These are phyloP conservation scores for Ramalina intermedia DNA, from an alignment of 495 filamentous ascomycete species.

Conservation along the genomic window DNA sequence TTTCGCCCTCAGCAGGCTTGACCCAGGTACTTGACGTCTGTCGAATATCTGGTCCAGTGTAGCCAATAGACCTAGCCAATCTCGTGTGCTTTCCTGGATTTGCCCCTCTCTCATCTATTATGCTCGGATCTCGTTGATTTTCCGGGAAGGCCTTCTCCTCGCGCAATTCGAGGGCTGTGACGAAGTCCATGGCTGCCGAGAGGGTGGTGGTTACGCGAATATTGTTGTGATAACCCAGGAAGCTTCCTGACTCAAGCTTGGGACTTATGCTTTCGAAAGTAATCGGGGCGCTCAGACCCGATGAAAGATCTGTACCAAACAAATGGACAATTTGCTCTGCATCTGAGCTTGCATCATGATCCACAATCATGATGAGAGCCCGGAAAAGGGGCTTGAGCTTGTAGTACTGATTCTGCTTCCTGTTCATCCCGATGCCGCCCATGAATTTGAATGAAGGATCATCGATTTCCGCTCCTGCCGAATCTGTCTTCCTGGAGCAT, in stretches of 20 bases:
- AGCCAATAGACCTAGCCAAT: too few species aligned
- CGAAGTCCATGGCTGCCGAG: too few species aligned
- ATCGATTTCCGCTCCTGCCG: not conserved
- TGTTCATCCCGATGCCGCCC: not conserved
- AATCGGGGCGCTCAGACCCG: slow-evolving; percentile 1
- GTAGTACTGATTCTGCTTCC: slow-evolving; percentile 1
- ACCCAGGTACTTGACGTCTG: too few species aligned
- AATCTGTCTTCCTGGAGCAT: not conserved
- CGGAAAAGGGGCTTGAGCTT: slow-evolving; percentile 1
- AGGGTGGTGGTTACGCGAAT: too few species aligned
- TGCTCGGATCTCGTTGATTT: too few species aligned
- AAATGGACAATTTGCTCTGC: slow-evolving; percentile 1
- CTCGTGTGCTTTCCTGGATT: too few species aligned
- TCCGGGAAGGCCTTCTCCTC: too few species aligned
- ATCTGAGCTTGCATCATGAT: not conserved
- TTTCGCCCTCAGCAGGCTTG: too few species aligned
- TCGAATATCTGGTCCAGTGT: too few species aligned
- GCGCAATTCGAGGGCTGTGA: too few species aligned
- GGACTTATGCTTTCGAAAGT: slow-evolving; percentile 1
- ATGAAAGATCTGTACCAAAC: not conserved
- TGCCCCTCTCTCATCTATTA: too few species aligned
- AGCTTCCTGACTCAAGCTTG: not conserved
- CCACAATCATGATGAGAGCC: slow-evolving; percentile 2
- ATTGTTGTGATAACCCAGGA: not conserved
- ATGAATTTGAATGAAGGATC: not conserved